These are phyloP conservation scores for Yarrowia deformans DNA, from an alignment of 805 yeast species.

Conservation along the genomic window DNA sequence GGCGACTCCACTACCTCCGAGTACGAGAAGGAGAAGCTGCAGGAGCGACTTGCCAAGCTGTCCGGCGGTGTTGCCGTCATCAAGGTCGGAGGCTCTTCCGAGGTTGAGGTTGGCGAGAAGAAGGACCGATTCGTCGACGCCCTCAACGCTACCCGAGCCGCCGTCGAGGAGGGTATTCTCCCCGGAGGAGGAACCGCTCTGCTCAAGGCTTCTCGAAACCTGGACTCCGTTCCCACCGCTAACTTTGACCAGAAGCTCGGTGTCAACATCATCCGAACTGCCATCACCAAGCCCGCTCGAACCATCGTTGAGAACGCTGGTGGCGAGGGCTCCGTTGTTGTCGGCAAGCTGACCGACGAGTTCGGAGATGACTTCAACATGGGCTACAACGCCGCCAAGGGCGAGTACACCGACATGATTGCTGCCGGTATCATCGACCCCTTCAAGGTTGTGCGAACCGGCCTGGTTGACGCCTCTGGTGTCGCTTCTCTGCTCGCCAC, in stretches of 20 bases:
- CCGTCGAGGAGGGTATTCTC: conserved; percentile 96
- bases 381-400: conserved; percentile 93
- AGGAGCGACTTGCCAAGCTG: conserved; percentile 95
- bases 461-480: conserved; percentile 95
- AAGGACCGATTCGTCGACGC: conserved; percentile 99
- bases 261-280: conserved; percentile 88
- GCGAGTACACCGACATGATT: conserved; percentile 94
- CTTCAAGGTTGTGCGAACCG: conserved; percentile 95
- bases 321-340: conserved; percentile 95
- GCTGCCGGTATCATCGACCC: conserved; percentile 98
- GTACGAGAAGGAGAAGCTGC: conserved; percentile 95
- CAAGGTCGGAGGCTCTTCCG: conserved; percentile 96
- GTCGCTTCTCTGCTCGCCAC: conserved; percentile 97
- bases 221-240: conserved; percentile 72
- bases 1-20: conserved; percentile 75
- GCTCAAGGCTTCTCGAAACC: conserved; percentile 82
- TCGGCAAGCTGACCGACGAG: conserved; percentile 75
- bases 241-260: conserved; percentile 98
- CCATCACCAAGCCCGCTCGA: conserved; percentile 94
- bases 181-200: conserved; percentile 99
- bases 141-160: conserved; percentile 97
- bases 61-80: conserved; percentile 99
- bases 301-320: conserved; percentile 97
- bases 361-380: conserved; percentile 75
- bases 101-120: conserved; percentile 99